Percentiles rank a stretch among this genome's conserved stretches.
These are phyloP conservation scores for Fagus crenata DNA, from an alignment of 306 rosid species.

Conservation along the genomic window DNA sequence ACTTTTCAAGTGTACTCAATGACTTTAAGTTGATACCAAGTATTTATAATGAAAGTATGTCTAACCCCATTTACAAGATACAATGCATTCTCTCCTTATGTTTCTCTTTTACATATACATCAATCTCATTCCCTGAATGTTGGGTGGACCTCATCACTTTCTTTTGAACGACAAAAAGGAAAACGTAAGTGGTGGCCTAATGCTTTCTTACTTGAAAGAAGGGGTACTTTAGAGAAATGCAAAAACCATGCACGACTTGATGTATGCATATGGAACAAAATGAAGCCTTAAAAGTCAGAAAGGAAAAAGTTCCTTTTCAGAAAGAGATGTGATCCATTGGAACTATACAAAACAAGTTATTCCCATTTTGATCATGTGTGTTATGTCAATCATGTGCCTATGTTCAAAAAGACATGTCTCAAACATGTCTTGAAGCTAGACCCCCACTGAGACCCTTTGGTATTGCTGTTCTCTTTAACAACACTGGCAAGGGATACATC, in stretches of 20 bases:
- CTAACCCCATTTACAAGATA: constrained; percentile 21
- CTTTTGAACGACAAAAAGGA: constrained; percentile 23
- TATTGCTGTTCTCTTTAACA: constrained; percentile 21
- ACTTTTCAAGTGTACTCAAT: constrained; percentile 19
- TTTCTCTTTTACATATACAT: not conserved
- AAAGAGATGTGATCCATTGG: constrained; percentile 7
- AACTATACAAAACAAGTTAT: constrained; percentile 34
- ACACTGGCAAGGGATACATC: constrained; percentile 17
- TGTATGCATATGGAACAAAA: constrained; percentile 40
- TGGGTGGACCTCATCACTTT: constrained; percentile 26
- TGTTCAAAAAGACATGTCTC: constrained; percentile 62
- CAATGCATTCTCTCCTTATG: constrained; percentile 22
- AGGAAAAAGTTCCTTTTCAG: constrained; percentile 13
- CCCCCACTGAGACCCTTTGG: constrained; percentile 19
- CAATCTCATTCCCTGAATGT: constrained; percentile 8
- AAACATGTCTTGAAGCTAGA: constrained; percentile 69
- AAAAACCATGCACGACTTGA: constrained; percentile 41
- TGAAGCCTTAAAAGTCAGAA: constrained; percentile 42
- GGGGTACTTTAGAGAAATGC: constrained; percentile 29
- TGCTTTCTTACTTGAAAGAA: constrained; percentile 32
- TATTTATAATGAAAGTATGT: not conserved
- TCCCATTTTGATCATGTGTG: constrained; percentile 24
- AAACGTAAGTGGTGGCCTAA: constrained; percentile 37
- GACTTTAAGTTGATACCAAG: constrained; percentile 14
- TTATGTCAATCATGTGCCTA: constrained; percentile 30